Conservation (phyloP, 495 filamentous ascomycete genomes). For the Penicillium daleae region DNA sequence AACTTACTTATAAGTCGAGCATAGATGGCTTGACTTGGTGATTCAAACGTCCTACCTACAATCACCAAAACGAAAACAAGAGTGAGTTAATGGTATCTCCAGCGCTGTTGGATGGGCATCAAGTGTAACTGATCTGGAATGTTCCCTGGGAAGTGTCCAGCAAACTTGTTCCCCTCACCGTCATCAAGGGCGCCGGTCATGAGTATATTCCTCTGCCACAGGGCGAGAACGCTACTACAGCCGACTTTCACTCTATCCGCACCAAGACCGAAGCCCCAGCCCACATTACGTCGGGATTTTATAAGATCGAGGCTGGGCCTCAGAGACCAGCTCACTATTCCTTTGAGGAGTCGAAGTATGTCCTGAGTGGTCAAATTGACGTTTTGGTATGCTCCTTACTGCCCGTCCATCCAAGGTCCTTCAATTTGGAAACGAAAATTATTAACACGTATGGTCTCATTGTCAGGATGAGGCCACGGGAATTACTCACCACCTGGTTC, state of each 20-base stretch:
- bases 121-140: not conserved
- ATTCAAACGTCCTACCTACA: no score
- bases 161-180: slow-evolving; percentile 33
- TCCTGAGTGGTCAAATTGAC: slow-evolving; percentile 39
- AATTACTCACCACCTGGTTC: slow-evolving; percentile 35
- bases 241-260: slow-evolving; percentile 38
- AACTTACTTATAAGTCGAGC: not conserved
- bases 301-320: slow-evolving; percentile 38
- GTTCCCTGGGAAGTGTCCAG: slow-evolving; percentile 25
- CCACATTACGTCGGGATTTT: slow-evolving; percentile 37
- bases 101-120: not conserved
- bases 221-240: slow-evolving; percentile 35
- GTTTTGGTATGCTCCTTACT: slow-evolving; percentile 26
- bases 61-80: not conserved
- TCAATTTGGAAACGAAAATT: not conserved
- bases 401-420: not conserved
- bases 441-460: not conserved
- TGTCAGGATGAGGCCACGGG: slow-evolving; percentile 40
- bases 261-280: slow-evolving; percentile 36
- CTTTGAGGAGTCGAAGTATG: slow-evolving; percentile 39
- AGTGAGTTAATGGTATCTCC: not conserved
- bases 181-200: slow-evolving; percentile 40
- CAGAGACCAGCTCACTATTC: slow-evolving; percentile 32
- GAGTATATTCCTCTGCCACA: slow-evolving; percentile 35
- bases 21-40: no score